Evolutionary conservation across 2,329 filamentous ascomycete genomes (phyloP).

Genomic region (Coleophoma crateriformis): DNA sequence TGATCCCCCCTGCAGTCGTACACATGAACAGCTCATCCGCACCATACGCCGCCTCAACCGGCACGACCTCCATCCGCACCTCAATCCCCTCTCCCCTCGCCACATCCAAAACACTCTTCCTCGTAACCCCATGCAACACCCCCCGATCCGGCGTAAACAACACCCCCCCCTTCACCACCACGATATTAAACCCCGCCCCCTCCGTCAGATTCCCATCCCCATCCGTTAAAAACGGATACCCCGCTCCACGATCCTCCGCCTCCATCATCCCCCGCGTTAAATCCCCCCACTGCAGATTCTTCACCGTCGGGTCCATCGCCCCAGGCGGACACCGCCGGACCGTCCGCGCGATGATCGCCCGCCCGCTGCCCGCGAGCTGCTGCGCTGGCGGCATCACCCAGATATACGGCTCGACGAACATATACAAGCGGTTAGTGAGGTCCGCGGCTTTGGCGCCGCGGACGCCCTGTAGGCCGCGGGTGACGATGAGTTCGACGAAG

Average conservation of each 20-base stretch:
- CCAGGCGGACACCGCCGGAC: constrained; percentile 39
- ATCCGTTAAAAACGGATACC: constrained; percentile 44
- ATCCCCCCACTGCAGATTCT: constrained; percentile 48
- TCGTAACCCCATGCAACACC: constrained; percentile 41
- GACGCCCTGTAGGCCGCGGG: constrained; percentile 38
- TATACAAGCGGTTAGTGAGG: constrained; percentile 36
- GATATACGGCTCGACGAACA: constrained; percentile 41
- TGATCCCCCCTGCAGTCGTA: constrained; percentile 46
- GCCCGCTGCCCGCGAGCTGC: constrained; percentile 33
- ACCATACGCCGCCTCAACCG: constrained; percentile 33
- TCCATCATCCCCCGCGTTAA: constrained; percentile 39
- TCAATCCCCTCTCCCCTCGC: constrained; percentile 28
- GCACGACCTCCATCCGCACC: constrained; percentile 34
- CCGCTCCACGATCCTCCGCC: constrained; percentile 38
- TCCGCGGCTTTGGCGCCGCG: constrained; percentile 29
- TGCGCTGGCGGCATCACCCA: constrained; percentile 43
- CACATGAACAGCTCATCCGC: constrained; percentile 46
- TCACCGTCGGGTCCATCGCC: constrained; percentile 43
- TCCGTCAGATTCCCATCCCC: constrained; percentile 43
- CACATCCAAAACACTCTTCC: constrained; percentile 41
- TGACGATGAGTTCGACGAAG: constrained; percentile 45
- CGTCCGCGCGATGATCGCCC: constrained; percentile 38
- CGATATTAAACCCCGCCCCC: constrained; percentile 43
- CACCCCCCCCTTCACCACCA: constrained; percentile 37
- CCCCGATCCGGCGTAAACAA: constrained; percentile 42